Base-by-base conservation (phyloP, 2,329 filamentous ascomycete genomes). In the Rhynchosporium agropyri region DNA sequence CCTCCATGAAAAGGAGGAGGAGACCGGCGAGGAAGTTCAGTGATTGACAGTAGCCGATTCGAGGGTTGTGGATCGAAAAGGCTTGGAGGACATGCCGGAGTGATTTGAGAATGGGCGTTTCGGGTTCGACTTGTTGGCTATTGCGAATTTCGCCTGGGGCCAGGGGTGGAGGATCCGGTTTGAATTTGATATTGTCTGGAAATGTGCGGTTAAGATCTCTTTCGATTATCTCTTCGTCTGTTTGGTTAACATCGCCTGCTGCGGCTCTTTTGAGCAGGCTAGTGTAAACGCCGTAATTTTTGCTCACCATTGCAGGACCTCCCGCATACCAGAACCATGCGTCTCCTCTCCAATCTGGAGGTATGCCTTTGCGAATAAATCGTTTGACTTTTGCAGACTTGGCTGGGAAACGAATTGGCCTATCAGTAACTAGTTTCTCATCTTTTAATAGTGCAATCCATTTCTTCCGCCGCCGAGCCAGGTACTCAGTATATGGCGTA, bases 261-360 rank as follows among this genome's bases (percentile, higher is more conserved):
- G 89, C 88, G 40, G 90, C 86, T 65, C 80, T 78, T 64, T 84
- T 81, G 61, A 83, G 79, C 38, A 95, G 79, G 58, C 86, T 82
- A 58, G 87, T 83, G 74, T 97, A 98, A 15, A 94, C 79, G 0
- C 91, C 91, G 4, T 86, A 83, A 70, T 96, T 85, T 72, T 91
- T 89, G 58, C 86, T 84, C 64, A 97, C 76, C 68, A 92, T 89
- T 51, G 88, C 86, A 29, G 92, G 92, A 1, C 94, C 94, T 26
- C 92, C 92, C 10, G 92, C 92, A 74, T 97, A 98, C 78, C 90
- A 97, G 76, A 96, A 98, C 94, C 94, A 98, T 51, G 94, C 94
- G 5, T 91, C 89, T n/a, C 94, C 94, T 72, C 94, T 86, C 87
- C 92, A 96, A 68, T 97, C 92, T 0, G 93, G 91, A 3, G 94